Conservation (phyloP, 345 rosid species). For the Eucalyptus globulus region DNA sequence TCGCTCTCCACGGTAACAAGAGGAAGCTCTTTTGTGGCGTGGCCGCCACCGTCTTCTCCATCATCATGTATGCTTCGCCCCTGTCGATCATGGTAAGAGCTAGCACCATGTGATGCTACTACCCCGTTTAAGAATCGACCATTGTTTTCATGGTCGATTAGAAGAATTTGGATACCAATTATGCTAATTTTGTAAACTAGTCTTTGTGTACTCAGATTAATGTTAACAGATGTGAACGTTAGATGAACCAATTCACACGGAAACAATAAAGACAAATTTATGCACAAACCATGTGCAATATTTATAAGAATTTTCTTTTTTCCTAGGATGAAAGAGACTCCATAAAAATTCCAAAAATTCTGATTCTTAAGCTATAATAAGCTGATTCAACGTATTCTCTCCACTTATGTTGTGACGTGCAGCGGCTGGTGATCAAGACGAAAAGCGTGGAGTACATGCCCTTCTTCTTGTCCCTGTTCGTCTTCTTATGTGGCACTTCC, state of each 20-base stretch:
- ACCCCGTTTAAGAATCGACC: neutral
- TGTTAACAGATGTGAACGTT: neutral
- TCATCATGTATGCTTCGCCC: conserved; percentile 95
- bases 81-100: conserved; percentile 82
- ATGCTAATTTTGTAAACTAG: neutral
- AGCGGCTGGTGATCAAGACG: conserved; percentile 87
- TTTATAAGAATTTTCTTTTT: neutral
- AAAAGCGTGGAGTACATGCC: conserved; percentile 98
- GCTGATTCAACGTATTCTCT: neutral
- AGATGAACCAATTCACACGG: neutral
- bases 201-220: neutral
- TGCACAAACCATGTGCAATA: neutral
- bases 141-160: neutral
- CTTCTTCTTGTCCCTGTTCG: conserved; percentile 84
- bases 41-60: conserved; percentile 79
- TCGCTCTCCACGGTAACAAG: conserved; percentile 49
- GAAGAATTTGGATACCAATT: neutral
- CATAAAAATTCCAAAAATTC: neutral
- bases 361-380: neutral
- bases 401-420: neutral
- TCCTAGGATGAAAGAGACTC: neutral
- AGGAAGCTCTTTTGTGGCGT: conserved; percentile 83
- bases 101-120: neutral
- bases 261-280: too few relatives aligned
- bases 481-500: conserved; percentile 90